phyloP scores from a whole-genome alignment of 1,139 yeast genomes.

The Torulaspora globosa region DNA sequence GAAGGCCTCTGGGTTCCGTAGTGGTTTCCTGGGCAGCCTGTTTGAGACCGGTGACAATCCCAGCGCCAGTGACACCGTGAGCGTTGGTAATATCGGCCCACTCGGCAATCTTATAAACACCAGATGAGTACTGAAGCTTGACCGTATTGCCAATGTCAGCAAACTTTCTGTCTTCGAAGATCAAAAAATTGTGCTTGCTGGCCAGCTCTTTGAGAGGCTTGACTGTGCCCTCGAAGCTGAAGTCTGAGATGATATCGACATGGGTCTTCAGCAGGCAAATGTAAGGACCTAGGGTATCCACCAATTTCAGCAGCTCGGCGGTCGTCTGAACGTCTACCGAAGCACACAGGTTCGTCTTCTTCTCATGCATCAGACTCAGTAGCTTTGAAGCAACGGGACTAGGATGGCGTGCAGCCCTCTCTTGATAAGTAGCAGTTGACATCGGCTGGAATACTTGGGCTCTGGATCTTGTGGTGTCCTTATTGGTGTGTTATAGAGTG shows the following conservation, averaged over 20 bases:
- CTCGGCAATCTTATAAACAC: constrained; percentile 78
- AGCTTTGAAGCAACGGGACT: constrained; percentile 79
- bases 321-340: constrained; percentile 90
- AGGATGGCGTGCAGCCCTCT: constrained; percentile 65
- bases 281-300: constrained; percentile 83
- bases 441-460: constrained; percentile 11
- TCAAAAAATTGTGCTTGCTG: constrained; percentile 73
- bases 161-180: constrained; percentile 94
- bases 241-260: constrained; percentile 87
- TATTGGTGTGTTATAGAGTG: background rate
- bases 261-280: constrained; percentile 93
- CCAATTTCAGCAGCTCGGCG: constrained; percentile 60
- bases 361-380: constrained; percentile 67
- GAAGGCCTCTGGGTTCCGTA: constrained; percentile 69
- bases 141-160: constrained; percentile 99
- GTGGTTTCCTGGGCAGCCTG: constrained; percentile 76
- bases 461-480: background rate
- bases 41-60: constrained; percentile 83
- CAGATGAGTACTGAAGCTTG: constrained; percentile 86
- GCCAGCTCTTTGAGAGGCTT: constrained; percentile 67
- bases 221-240: constrained; percentile 73
- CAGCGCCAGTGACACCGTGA: constrained; percentile 95
- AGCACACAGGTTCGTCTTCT: constrained; percentile 88
- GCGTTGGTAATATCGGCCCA: constrained; percentile 99
- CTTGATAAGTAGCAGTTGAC: constrained; percentile 49